These are phyloP conservation scores for Spergularia azorica DNA, from an alignment of 179 eudicot genomes.

Conservation along the genomic window DNA sequence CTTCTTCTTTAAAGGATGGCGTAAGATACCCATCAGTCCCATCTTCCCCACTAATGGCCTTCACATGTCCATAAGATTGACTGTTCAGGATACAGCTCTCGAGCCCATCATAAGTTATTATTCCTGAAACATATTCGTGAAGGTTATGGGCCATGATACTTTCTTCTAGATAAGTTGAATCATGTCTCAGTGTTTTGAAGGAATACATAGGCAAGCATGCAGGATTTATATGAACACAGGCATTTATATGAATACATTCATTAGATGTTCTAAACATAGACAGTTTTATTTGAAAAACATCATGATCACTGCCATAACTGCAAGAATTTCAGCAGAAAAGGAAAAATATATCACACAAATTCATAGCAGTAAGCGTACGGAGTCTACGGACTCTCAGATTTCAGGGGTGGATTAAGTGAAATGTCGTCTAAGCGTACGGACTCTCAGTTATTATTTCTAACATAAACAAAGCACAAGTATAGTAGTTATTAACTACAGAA, in stretches of 20 bases:
- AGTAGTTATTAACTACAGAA: too few relatives aligned
- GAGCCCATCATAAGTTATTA: conserved; percentile 81
- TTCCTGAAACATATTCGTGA: conserved; percentile 48
- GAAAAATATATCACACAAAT: neutral
- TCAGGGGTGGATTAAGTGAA: neutral
- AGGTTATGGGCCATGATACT: neutral
- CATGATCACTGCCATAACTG: neutral
- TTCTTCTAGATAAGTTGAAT: too few relatives aligned
- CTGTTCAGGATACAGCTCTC: conserved; percentile 77
- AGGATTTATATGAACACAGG: neutral
- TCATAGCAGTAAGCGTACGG: neutral
- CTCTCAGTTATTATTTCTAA: too few relatives aligned
- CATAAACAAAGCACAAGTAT: too few relatives aligned
- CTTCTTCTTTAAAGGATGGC: conserved; percentile 63
- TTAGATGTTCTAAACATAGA: neutral
- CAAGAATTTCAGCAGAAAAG: neutral
- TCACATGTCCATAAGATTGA: conserved; percentile 39
- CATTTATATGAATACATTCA: neutral
- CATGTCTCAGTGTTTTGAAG: too few relatives aligned
- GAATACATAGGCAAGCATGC: too few relatives aligned
- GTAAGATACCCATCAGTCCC: conserved; percentile 31
- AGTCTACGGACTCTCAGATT: neutral
- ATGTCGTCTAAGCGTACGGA: neutral
- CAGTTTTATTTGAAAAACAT: neutral
- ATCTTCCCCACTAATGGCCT: conserved; percentile 48